phyloP scores from a whole-genome alignment of 139 green algal genomes.

The Gonium pectorale region DNA sequence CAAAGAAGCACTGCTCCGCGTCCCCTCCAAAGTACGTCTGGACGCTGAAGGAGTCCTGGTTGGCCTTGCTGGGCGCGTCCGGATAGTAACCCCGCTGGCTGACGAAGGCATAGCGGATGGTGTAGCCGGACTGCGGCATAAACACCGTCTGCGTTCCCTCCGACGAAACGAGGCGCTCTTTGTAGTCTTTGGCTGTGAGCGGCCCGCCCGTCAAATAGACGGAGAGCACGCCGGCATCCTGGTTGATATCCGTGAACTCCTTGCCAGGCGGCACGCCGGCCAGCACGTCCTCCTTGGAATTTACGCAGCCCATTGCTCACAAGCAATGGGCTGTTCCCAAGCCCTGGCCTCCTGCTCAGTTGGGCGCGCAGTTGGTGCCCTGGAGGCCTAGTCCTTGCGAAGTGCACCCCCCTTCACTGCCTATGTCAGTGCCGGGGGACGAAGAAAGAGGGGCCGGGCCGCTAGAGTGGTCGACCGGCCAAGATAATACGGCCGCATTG shows the following conservation, averaged over 20 bases:
- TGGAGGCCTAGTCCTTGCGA: no score
- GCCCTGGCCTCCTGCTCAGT: no score
- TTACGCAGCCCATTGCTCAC: constrained; percentile 32
- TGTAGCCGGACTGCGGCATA: constrained; percentile 64
- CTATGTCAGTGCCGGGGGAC: no score
- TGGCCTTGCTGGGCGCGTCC: constrained; percentile 85
- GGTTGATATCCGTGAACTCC: constrained; percentile 40
- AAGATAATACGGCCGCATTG: no score
- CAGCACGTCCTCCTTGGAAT: constrained; percentile 15
- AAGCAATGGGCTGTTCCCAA: no score
- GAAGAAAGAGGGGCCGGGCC: no score
- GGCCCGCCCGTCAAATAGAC: constrained; percentile 58
- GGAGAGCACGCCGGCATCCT: constrained; percentile 35
- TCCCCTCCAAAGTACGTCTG: constrained; percentile 75
- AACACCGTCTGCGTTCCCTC: constrained; percentile 61
- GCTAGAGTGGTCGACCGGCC: no score
- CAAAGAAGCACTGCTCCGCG: constrained; percentile 76
- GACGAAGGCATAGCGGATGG: constrained; percentile 85
- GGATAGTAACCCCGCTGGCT: constrained; percentile 93
- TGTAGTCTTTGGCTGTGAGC: constrained; percentile 72
- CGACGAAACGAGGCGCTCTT: constrained; percentile 62
- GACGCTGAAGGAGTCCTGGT: constrained; percentile 90
- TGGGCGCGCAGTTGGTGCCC: no score
- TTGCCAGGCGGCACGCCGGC: constrained; percentile 21
- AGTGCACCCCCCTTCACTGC: no score